Evolutionary conservation across 139 green algal genomes (phyloP), one percentile per base, ranked within the genome.

Genomic region (Gonium pectorale): DNA sequence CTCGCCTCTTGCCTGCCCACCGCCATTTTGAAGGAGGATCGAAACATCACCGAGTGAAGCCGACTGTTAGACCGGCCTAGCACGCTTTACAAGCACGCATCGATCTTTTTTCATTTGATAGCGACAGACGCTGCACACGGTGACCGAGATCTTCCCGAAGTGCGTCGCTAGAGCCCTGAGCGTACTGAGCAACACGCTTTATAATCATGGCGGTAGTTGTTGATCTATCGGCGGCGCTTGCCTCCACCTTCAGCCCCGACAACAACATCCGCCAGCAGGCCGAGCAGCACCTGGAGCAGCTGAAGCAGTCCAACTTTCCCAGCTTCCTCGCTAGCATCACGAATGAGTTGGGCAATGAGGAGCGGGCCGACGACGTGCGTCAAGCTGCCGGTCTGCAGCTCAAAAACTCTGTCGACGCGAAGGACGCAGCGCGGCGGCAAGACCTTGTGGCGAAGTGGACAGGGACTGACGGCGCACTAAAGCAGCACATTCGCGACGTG

Each of bases 351-450:
- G 90, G 91, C 15, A 96, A 94, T 46, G 82, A 92, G 21, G 54
- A 83, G 26, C 97, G 98, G 68, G 92, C 94, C 0, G 77, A 89
- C 13, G 92, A 97, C 41, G 85, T 90, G 1, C 85, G 97, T 51
- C 91, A 93, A 38, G 91, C 99, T 21, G 97, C 97, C 27, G 97
- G 95, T 11, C 78, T 99, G 7, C 89, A 99, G n/a, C 90, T 99
- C 2, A 99, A 99, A 84, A 99, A 99, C 90, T 70, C 87, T 27
- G 86, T 99, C 19, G 94, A 98, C 83, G 94, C 96, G 35, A 97
- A 96, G 81, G 96, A 98, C n/a, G 86, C 91, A 17, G 73, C 68
- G 2, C 83, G 90, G 21, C 87, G 98, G 89, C 83, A 79, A 5
- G 92, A 95, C 31, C 88, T 97, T 33, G 83, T 92, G 6, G 49